Percentiles rank a stretch among this genome's conserved stretches.
phyloP scores from a whole-genome alignment of 2,329 filamentous ascomycete species.

The Rutstroemia sydowiana region DNA sequence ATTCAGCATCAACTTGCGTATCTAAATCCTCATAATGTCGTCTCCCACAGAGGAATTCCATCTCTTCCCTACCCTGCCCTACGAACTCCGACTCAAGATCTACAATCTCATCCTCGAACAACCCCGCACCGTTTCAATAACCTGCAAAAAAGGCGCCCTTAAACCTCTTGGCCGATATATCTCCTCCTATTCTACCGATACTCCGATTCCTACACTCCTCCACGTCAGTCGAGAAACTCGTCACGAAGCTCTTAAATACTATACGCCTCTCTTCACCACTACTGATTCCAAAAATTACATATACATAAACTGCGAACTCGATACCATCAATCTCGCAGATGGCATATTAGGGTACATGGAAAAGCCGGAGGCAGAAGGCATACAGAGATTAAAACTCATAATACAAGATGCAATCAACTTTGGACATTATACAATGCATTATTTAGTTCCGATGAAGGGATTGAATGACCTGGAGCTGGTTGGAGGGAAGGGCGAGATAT shows the following conservation, averaged over 20 bases:
- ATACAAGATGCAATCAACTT: constrained; percentile 24
- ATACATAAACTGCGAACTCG: constrained; percentile 18
- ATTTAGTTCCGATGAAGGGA: constrained; percentile 18
- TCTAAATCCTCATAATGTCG: no score
- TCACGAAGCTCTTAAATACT: constrained; percentile 18
- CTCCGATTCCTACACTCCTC: constrained; percentile 23
- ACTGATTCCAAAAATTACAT: constrained; percentile 10
- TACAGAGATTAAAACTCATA: constrained; percentile 19
- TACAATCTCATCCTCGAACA: constrained; percentile 16
- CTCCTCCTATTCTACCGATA: constrained; percentile 15
- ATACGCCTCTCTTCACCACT: constrained; percentile 14
- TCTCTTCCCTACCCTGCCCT: constrained; percentile 23
- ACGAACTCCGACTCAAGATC: constrained; percentile 26
- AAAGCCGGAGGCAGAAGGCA: constrained; percentile 8
- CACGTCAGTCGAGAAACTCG: constrained; percentile 29
- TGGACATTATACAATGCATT: constrained; percentile 23
- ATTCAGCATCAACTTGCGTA: no score
- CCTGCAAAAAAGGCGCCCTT: constrained; percentile 13
- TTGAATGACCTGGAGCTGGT: constrained; percentile 20
- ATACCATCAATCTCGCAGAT: constrained; percentile 19
- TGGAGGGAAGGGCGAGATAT: background rate
- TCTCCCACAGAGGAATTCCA: constrained; percentile 16
- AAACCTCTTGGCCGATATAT: constrained; percentile 7
- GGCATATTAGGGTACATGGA: constrained; percentile 18
- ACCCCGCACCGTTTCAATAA: constrained; percentile 17